Percentiles rank a stretch among this genome's conserved stretches.
Conservation (phyloP, 2,329 filamentous ascomycete species). For the Dothidotthia symphoricarpi region DNA sequence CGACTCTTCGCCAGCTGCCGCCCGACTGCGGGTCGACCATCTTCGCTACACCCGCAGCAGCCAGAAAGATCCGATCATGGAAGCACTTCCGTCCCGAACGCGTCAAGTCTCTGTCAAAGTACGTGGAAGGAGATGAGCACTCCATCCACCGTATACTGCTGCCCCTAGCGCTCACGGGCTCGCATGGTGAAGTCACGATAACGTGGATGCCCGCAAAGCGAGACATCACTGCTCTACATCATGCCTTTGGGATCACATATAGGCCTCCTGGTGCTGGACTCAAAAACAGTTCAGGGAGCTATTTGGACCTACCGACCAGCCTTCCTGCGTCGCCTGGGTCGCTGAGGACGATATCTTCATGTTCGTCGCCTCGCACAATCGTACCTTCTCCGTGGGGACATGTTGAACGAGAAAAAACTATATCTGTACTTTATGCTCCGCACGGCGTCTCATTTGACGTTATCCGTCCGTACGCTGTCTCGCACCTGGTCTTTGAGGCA, state of each 20-base stretch:
- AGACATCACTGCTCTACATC: conserved; percentile 62
- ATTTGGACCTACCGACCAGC: conserved; percentile 41
- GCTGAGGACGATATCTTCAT: conserved; percentile 28
- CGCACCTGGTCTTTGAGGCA: conserved; percentile 56
- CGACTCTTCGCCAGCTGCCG: conserved; percentile 64
- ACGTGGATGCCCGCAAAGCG: conserved; percentile 61
- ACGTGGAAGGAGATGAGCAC: conserved; percentile 39
- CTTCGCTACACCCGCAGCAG: conserved; percentile 63
- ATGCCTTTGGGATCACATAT: conserved; percentile 71
- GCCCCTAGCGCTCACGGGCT: conserved; percentile 53
- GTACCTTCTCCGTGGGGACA: conserved; percentile 28
- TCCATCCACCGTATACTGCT: conserved; percentile 54
- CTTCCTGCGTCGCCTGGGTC: conserved; percentile 37
- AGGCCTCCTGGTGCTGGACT: conserved; percentile 53
- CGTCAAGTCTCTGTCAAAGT: conserved; percentile 47
- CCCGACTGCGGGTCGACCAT: conserved; percentile 58
- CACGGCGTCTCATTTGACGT: conserved; percentile 59
- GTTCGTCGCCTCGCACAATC: conserved; percentile 33
- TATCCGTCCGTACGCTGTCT: conserved; percentile 56
- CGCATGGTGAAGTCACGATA: conserved; percentile 68
- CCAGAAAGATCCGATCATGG: conserved; percentile 65
- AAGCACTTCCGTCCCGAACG: conserved; percentile 60
- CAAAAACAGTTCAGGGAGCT: conserved; percentile 31
- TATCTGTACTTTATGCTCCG: conserved; percentile 65
- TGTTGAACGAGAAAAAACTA: conserved; percentile 44